Base-by-base conservation (phyloP, 1,284 basidiomycete species). In the Coniferiporia sulphurascens region DNA sequence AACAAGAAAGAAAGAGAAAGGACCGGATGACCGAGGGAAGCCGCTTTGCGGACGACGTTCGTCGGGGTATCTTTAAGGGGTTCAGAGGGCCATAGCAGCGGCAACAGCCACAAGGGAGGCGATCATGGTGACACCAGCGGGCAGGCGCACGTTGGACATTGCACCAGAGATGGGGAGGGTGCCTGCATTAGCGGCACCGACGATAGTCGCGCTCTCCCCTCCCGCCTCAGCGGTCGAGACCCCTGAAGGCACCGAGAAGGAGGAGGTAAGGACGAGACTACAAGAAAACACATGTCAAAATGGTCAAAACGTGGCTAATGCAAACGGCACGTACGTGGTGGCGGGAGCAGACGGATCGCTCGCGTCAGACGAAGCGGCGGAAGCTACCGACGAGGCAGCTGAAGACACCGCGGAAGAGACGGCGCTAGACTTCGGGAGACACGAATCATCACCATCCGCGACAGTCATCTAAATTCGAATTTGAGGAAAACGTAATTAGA, bases 141-240 rank as follows among this genome's bases (percentile, higher is more conserved):
- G 51, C n/a, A 61, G 22, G 27, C 44, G 59, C 35, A 54, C 56
- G 32, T 19, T 62, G 17, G 69, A 58, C 50, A 68, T 52, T 6
- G 71, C 73, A 35, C 66, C 72, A 65, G 62, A 69, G 60, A 46
- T 48, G 52, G 36, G 57, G 56, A 69, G 35, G 43, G 75, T 70
- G 52, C 83, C 86, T 13, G 79, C 78, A 60, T 82, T 84, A 49
- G 80, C 83, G 27, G 81, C 83, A 64, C 79, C 79, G 45, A 80
- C 74, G 32, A 77, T 72, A 21, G 67, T 61, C 15, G 66, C 65
- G 35, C 63, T 52, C 3, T 65, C 65, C 6, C 66, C 58, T 27
- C 59, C 48, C 13, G 68, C 58, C 34, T 63, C 65, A 34, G 66
- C 54, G 13, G 3, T 67, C 60, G 52, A 63, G 52, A 45, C 65